Base-by-base conservation (phyloP, 257 asterid species). In the Vinca minor region DNA sequence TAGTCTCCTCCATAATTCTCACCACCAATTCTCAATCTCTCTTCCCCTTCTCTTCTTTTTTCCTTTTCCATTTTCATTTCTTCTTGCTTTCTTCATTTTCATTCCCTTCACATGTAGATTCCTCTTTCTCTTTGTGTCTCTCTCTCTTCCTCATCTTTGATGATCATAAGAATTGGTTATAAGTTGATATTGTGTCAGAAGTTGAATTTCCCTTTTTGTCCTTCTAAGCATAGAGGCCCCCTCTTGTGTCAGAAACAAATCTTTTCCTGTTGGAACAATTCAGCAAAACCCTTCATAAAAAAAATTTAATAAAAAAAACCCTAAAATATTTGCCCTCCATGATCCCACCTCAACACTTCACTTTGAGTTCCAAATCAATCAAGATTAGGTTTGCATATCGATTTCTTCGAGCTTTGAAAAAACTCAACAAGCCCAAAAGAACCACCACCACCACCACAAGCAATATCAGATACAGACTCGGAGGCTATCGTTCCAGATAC, bases 231-330 rank as follows among this genome's bases (percentile, higher is more conserved):
- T 50, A 55, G 72, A 74, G 85, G 82, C 61, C 77, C 59, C 83
- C 84, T 86, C 38, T 34, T 73, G 81, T 83, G 94, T 89, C 96
- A 83, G 91, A 87, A 83, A 49, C 66, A 88, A 83, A 80, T 79
- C 85, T 80, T 65, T 64, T 52, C 61, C 68, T 66, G 68, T 50
- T 52, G 42, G 64, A 64, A 29, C 75, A 52, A 68, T 56, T 65
- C 52, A 44, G 64, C 47, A 15, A 61, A 23, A 62, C 3, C 3
- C 7, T 34, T 3, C 7, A 34, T 34, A 34, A 34, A 34, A 34
- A 34, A 57, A 61, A 35, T 3, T 10, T 55, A 42, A 54, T 34
- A 34, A 34, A 34, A 34, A 69, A 75, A 84, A 81, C 87, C 90
- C 85, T 80, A 81, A 66, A 49, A 1, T 50, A 34, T 58, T 52